Evolutionary conservation across 1,284 basidiomycete genomes (phyloP).

Genomic region (Gymnopus androsaceus): DNA sequence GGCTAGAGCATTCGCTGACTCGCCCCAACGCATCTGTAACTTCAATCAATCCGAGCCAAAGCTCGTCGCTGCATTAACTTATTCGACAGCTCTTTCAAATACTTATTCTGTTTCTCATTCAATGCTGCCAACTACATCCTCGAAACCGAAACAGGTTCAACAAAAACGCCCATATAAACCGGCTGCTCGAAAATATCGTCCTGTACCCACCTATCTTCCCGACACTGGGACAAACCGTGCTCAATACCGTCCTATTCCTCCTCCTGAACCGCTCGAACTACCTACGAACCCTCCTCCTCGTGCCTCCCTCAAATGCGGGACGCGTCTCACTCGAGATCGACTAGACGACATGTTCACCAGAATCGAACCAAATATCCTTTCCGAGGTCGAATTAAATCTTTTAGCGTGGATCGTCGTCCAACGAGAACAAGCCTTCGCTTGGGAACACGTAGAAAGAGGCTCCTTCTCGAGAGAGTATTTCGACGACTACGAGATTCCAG

Average conservation of each 20-base stretch:
- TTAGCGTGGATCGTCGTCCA: conserved; percentile 23
- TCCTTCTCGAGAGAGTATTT: no score
- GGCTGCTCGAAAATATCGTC: conserved; percentile 30
- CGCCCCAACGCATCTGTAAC: neutral
- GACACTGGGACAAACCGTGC: conserved; percentile 39
- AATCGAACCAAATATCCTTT: conserved; percentile 20
- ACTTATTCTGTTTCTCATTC: no score
- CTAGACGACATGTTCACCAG: conserved; percentile 20
- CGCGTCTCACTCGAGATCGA: conserved; percentile 21
- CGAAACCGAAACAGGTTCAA: conserved; percentile 31
- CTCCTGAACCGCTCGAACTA: conserved; percentile 14
- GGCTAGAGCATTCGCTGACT: neutral
- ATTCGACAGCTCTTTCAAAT: conserved; percentile 19
- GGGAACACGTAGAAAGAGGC: conserved; percentile 22
- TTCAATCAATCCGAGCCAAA: neutral
- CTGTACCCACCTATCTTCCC: conserved; percentile 33
- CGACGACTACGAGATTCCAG: no score
- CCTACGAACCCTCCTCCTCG: conserved; percentile 23
- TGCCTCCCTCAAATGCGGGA: conserved; percentile 1
- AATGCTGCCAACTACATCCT: no score
- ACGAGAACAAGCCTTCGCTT: conserved; percentile 27
- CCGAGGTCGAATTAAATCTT: conserved; percentile 25
- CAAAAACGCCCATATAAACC: conserved; percentile 32
- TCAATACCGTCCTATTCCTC: conserved; percentile 26
- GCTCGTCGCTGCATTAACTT: neutral